Evolutionary conservation across 441 rosid species (phyloP).

Genomic region (Arabidopsis hybrid): DNA sequence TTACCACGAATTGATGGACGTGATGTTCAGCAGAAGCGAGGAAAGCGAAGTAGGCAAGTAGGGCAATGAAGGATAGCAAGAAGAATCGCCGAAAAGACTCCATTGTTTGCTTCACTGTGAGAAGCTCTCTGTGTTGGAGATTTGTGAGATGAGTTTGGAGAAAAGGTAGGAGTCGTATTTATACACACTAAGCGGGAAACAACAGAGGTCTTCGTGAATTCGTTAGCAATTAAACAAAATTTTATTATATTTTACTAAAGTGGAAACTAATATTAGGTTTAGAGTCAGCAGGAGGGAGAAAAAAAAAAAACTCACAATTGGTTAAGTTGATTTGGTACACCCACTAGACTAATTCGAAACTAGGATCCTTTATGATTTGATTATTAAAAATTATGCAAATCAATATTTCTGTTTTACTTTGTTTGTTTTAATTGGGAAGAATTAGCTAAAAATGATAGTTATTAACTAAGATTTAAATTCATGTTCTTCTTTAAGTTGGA

Average conservation of each 20-base stretch:
- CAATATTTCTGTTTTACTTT: not conserved
- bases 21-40: slow-evolving; percentile 47
- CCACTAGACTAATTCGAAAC: slow-evolving; percentile 43
- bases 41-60: slow-evolving; percentile 38
- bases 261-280: slow-evolving; percentile 27
- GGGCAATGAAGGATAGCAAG: slow-evolving; percentile 21
- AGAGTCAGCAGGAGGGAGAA: slow-evolving; percentile 38
- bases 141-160: slow-evolving; percentile 36
- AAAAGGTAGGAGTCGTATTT: slow-evolving; percentile 28
- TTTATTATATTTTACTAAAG: slow-evolving; percentile 21
- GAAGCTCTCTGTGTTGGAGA: slow-evolving; percentile 15
- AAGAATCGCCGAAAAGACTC: slow-evolving; percentile 33
- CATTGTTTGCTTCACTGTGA: slow-evolving; percentile 31
- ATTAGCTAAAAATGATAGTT: too few relatives aligned
- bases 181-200: slow-evolving; percentile 36
- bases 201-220: slow-evolving; percentile 33
- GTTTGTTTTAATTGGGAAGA: too few relatives aligned
- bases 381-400: not conserved
- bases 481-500: too few relatives aligned
- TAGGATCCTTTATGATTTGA: slow-evolving; percentile 27
- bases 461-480: too few relatives aligned
- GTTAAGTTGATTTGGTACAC: slow-evolving; percentile 49
- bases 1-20: slow-evolving; percentile 48
- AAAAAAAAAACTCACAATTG: slow-evolving; percentile 1
- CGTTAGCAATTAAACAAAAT: slow-evolving; percentile 34